A percentile compares a stretch with the other conserved stretches of the same genome.
phyloP scores from a whole-genome alignment of 2,329 filamentous ascomycete species.

The Fusarium guadeloupense region DNA sequence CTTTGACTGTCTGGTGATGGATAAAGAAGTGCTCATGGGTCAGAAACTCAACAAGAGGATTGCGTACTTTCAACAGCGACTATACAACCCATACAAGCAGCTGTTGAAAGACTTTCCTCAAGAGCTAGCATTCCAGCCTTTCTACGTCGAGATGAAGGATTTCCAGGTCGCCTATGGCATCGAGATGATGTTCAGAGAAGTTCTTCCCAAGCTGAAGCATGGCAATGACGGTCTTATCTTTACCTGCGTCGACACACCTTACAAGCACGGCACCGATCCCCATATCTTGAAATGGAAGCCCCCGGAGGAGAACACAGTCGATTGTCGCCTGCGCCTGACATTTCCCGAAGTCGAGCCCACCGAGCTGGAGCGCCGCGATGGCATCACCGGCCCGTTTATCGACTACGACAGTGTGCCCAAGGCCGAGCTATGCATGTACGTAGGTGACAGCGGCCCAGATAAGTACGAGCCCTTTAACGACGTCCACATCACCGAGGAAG shows the following conservation, averaged over 20 bases:
- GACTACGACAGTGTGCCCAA: slow-evolving; percentile 84
- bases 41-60: slow-evolving; percentile 88
- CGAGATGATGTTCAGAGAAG: slow-evolving; percentile 89
- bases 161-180: slow-evolving; percentile 91
- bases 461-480: slow-evolving; percentile 72
- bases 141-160: slow-evolving; percentile 85
- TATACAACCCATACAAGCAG: slow-evolving; percentile 75
- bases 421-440: slow-evolving; percentile 76
- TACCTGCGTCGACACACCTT: slow-evolving; percentile 88
- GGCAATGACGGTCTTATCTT: slow-evolving; percentile 98
- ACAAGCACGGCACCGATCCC: slow-evolving; percentile 88
- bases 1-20: slow-evolving; percentile 90
- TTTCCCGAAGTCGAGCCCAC: slow-evolving; percentile 79
- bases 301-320: slow-evolving; percentile 91
- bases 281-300: slow-evolving; percentile 99
- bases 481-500: slow-evolving; percentile 74
- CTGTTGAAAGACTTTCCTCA: slow-evolving; percentile 73
- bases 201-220: slow-evolving; percentile 85
- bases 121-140: slow-evolving; percentile 76
- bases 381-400: slow-evolving; percentile 67
- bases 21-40: slow-evolving; percentile 78
- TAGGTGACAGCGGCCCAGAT: slow-evolving; percentile 63
- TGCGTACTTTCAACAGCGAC: slow-evolving; percentile 81
- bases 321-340: slow-evolving; percentile 82
- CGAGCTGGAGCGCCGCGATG: slow-evolving; percentile 72